Evolutionary conservation across 306 rosid species (phyloP).

Genomic region (Cucurbita maxima): DNA sequence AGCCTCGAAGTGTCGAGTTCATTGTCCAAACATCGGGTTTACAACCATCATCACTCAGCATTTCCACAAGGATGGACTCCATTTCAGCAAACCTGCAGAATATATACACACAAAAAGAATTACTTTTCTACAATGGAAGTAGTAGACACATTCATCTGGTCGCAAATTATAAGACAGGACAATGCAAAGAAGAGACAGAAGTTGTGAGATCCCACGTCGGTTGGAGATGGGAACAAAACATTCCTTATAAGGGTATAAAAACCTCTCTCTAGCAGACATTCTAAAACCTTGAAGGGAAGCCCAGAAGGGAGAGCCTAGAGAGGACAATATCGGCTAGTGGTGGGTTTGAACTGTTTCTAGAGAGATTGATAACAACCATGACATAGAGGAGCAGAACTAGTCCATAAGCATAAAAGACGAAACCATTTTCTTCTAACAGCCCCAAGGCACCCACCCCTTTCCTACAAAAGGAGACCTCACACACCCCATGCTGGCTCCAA

Average conservation of each 20-base stretch:
- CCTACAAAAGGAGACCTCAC: background rate
- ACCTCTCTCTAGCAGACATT: too few relatives aligned
- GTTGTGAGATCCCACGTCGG: too few relatives aligned
- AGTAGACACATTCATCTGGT: slow-evolving; percentile 13
- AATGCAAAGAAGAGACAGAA: background rate
- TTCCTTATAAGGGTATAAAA: too few relatives aligned
- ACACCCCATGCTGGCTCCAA: background rate
- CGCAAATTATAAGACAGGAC: slow-evolving; percentile 11
- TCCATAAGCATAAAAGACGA: background rate
- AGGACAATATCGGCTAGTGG: too few relatives aligned
- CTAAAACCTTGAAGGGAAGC: too few relatives aligned
- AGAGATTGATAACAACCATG: background rate
- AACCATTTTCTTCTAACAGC: background rate
- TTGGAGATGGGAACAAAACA: too few relatives aligned
- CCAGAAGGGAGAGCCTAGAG: too few relatives aligned
- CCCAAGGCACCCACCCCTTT: background rate
- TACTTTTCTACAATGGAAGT: slow-evolving; percentile 4
- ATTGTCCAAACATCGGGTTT: slow-evolving; percentile 88
- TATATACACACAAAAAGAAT: background rate
- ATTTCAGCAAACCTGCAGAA: slow-evolving; percentile 63
- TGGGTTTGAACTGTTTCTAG: background rate
- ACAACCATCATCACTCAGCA: slow-evolving; percentile 48
- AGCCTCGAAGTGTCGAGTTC: slow-evolving; percentile 89
- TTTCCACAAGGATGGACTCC: slow-evolving; percentile 67
- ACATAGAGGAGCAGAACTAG: background rate